These are phyloP conservation scores for Dillenia turbinata DNA, from an alignment of 164 flowering plant species.

Conservation along the genomic window DNA sequence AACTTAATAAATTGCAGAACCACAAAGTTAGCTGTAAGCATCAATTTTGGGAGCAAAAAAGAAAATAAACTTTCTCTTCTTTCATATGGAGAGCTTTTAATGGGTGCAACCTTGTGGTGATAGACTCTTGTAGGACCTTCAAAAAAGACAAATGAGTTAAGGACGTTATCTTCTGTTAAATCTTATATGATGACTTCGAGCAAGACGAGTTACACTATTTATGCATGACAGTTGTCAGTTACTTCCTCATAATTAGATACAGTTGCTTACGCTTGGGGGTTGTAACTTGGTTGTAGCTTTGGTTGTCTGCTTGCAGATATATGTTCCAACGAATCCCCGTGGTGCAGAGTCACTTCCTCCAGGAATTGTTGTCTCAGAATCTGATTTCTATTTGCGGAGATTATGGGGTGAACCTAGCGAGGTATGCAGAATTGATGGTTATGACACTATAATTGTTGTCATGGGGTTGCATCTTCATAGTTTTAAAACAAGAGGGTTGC, in stretches of 20 bases:
- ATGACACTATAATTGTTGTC: neutral
- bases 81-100: too few species aligned
- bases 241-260: too few species aligned
- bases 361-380: slow-evolving; percentile 69
- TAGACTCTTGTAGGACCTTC: neutral
- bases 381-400: slow-evolving; percentile 80
- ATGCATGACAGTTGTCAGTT: too few species aligned
- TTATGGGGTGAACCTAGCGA: slow-evolving; percentile 93
- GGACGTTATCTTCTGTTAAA: neutral
- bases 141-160: neutral
- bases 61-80: too few species aligned
- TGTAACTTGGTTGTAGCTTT: neutral
- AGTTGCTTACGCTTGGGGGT: neutral
- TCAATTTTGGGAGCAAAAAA: too few species aligned
- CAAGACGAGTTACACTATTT: too few species aligned
- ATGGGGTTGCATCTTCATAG: neutral
- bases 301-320: slow-evolving; percentile 44
- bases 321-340: slow-evolving; percentile 77
- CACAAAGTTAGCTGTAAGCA: too few species aligned
- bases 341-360: slow-evolving; percentile 89
- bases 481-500: too few species aligned
- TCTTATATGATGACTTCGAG: neutral
- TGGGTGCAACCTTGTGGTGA: neutral
- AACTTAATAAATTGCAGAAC: too few species aligned
- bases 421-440: slow-evolving; percentile 32